phyloP scores from a whole-genome alignment of 2,329 filamentous ascomycete genomes.

The Verticillium nonalfalfae region DNA sequence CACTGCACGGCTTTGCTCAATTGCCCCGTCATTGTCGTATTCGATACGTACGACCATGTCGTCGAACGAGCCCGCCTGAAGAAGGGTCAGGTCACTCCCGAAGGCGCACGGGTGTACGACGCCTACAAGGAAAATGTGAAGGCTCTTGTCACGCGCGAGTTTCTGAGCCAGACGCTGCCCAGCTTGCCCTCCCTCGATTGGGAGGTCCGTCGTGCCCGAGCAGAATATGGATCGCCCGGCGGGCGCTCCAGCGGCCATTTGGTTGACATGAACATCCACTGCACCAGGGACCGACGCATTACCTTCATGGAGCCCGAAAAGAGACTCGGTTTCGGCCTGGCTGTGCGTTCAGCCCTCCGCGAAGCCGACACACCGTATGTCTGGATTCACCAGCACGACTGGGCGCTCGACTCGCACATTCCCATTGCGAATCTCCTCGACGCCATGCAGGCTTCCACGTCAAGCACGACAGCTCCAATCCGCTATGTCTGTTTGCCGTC shows the following conservation, averaged over 20 bases:
- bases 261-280: constrained; percentile 20
- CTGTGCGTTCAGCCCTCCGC: constrained; percentile 44
- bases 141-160: constrained; percentile 20
- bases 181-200: constrained; percentile 1
- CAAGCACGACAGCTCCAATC: constrained; percentile 24
- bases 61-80: constrained; percentile 38
- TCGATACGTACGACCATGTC: constrained; percentile 46
- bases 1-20: constrained; percentile 32
- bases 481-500: constrained; percentile 49
- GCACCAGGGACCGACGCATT: constrained; percentile 28
- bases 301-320: constrained; percentile 40
- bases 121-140: constrained; percentile 43
- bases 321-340: constrained; percentile 46
- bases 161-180: not conserved
- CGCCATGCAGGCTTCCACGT: constrained; percentile 29
- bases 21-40: constrained; percentile 42
- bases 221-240: constrained; percentile 40
- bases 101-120: constrained; percentile 32
- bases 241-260: constrained; percentile 8
- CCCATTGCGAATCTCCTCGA: constrained; percentile 36
- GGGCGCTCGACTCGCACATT: constrained; percentile 38
- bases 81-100: constrained; percentile 43
- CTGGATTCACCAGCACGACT: constrained; percentile 54
- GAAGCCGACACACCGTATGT: constrained; percentile 41
- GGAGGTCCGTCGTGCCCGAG: constrained; percentile 20